Conservation (phyloP, 768 basidiomycete genomes). For the Kwoniella newhampshirensis region DNA sequence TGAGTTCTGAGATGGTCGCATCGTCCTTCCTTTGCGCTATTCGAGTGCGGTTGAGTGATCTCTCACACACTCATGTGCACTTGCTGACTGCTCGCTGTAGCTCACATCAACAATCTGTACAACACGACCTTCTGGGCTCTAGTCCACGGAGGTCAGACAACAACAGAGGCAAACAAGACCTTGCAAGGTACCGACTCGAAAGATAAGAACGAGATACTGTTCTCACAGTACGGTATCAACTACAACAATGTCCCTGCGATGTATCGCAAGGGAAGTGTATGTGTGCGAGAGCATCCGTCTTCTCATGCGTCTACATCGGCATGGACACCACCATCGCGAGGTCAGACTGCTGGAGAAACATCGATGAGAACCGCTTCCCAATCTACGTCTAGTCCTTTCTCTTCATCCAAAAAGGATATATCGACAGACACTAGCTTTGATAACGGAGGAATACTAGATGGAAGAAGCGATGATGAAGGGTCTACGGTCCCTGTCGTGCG, state of each 20-base stretch:
- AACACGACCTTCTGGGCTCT: constrained; percentile 96
- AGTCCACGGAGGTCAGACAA: constrained; percentile 74
- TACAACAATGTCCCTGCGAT: constrained; percentile 73
- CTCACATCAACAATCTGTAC: constrained; percentile 96
- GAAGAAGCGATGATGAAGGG: neutral
- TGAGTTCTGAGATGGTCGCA: constrained; percentile 56
- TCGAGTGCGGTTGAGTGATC: too few species aligned
- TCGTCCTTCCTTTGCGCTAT: too few species aligned
- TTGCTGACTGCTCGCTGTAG: constrained; percentile 56
- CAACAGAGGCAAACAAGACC: constrained; percentile 75
- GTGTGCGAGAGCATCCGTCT: constrained; percentile 59
- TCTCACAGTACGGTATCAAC: constrained; percentile 76
- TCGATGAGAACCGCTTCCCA: too few species aligned
- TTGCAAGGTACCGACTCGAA: constrained; percentile 86
- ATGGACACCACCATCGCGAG: neutral
- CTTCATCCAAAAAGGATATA: too few species aligned
- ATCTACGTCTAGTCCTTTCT: too few species aligned
- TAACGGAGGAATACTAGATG: neutral
- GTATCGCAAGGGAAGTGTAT: constrained; percentile 79
- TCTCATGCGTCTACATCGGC: neutral
- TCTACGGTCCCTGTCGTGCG: neutral
- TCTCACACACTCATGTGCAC: neutral
- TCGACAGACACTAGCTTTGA: neutral
- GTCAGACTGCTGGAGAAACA: too few species aligned
- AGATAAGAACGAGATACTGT: constrained; percentile 89